phyloP scores from a whole-genome alignment of 768 basidiomycete species.

The Boletus reticulatus region DNA sequence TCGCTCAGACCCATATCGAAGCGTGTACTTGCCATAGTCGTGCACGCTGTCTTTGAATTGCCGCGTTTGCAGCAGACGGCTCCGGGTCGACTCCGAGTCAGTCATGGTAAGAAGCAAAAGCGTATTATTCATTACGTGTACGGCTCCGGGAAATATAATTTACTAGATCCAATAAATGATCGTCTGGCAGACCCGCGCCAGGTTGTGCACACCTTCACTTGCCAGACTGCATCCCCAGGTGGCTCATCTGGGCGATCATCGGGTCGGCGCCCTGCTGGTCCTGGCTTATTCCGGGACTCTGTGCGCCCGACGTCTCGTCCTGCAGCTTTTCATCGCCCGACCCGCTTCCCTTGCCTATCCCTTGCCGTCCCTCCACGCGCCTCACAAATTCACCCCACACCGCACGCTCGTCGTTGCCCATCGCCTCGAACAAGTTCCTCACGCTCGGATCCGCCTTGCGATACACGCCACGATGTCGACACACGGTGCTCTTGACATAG shows the following conservation, averaged over 20 bases:
- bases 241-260: conserved; percentile 20
- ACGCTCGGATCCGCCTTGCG: conserved; percentile 49
- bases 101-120: background rate
- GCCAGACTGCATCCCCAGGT: conserved; percentile 19
- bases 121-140: conserved; percentile 4
- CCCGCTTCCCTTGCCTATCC: conserved; percentile 28
- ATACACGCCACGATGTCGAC: conserved; percentile 69
- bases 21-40: conserved; percentile 35
- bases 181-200: background rate
- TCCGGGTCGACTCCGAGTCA: conserved; percentile 1
- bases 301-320: conserved; percentile 13
- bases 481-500: conserved; percentile 74
- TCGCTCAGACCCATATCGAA: background rate
- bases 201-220: conserved; percentile 5
- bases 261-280: conserved; percentile 18
- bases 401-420: conserved; percentile 55
- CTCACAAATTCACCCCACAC: conserved; percentile 72
- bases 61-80: conserved; percentile 10
- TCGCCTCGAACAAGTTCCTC: conserved; percentile 49
- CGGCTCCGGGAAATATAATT: conserved; percentile 12
- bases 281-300: conserved; percentile 4
- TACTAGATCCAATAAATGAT: conserved; percentile 10
- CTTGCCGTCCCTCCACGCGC: conserved; percentile 51
- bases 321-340: conserved; percentile 22
- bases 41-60: conserved; percentile 42